Base-by-base conservation (phyloP, 2,329 filamentous ascomycete genomes). In the Colletotrichum lini region DNA sequence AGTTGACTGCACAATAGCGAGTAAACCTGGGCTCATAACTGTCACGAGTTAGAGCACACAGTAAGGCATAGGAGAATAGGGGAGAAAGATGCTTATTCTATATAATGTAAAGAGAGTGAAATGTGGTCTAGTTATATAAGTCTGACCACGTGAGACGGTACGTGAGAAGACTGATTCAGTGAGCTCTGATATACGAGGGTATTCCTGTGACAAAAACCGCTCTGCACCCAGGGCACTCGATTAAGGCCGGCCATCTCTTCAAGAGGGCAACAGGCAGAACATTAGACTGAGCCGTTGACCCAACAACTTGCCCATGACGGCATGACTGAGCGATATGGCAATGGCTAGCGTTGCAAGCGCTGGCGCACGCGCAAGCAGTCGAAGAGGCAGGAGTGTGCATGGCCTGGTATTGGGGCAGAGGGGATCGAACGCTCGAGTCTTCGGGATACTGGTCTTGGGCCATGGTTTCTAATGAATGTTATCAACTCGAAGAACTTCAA, bases 181-280 rank as follows among this genome's bases (percentile, higher is more conserved):
- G n/a, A n/a, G n/a, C n/a, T n/a, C n/a, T n/a, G n/a, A n/a, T n/a
- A n/a, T n/a, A n/a, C n/a, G n/a, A n/a, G n/a, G n/a, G n/a, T n/a
- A n/a, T n/a, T n/a, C n/a, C n/a, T n/a, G n/a, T n/a, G n/a, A n/a
- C n/a, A n/a, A 54, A 35, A 40, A 72, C 57, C 8, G 62, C 54
- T 30, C 61, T 53, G 60, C 72, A 73, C 12, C 40, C 69, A 8
- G 72, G 72, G 30, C 72, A 72, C 44, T 73, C 64, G 18, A 69
- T 59, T 15, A 67, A 49, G 23, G 72, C 72, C 10, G 72, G 72
- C 45, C 47, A 69, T 45, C 69, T 57, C 1, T 44, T 52, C 23
- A 73, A 40, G 18, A 73, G 57, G 44, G 72, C 40, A 9, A 72
- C 10, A 42, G 72, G 72, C 2, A 73, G 57, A 16, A 72, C 38